phyloP scores from a whole-genome alignment of 495 filamentous ascomycete species.

The Platismatia glauca region DNA sequence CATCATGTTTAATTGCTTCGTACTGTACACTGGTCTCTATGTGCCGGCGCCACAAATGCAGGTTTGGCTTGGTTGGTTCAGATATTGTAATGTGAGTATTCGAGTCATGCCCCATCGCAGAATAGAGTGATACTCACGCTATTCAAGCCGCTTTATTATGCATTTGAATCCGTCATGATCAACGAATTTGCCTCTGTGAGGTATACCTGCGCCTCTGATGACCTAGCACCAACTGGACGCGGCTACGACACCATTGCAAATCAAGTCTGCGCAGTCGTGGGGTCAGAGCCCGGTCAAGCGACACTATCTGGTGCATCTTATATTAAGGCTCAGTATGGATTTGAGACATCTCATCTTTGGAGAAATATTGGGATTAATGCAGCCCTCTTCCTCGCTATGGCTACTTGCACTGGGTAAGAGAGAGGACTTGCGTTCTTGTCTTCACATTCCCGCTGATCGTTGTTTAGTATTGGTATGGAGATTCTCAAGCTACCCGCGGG shows the following conservation, averaged over 20 bases:
- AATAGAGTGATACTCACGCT: background rate
- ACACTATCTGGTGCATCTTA: background rate
- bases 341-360: background rate
- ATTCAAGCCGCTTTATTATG: background rate
- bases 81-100: background rate
- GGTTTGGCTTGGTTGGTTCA: background rate
- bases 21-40: background rate
- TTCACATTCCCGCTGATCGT: background rate
- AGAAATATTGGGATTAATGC: constrained; percentile 1
- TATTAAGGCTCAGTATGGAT: background rate
- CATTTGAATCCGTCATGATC: background rate
- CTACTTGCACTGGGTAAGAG: background rate
- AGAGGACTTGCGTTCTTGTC: background rate
- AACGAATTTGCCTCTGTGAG: background rate
- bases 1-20: background rate
- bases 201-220: background rate
- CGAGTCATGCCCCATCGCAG: background rate
- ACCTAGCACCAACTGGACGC: background rate
- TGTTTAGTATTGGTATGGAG: background rate
- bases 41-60: background rate
- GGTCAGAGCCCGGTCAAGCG: background rate
- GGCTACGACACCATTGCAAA: background rate
- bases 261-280: background rate
- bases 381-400: background rate
- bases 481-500: background rate